Percentiles rank a stretch among this genome's conserved stretches.
These are phyloP conservation scores for Wickerhamiella australiensis DNA, from an alignment of 805 yeast species.

Conservation along the genomic window DNA sequence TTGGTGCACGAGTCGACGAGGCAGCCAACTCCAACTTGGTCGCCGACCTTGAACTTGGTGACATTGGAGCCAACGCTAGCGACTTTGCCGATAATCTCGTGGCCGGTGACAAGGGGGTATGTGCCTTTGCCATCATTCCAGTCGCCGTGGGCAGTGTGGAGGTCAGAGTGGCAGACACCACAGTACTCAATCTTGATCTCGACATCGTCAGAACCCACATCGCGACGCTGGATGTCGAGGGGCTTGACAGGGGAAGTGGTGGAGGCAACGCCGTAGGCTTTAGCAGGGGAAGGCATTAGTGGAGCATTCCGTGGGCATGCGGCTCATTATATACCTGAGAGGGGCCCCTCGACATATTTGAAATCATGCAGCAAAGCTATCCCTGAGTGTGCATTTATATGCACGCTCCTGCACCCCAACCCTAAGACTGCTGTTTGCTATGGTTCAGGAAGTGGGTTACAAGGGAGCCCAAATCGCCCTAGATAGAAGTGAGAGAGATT, in stretches of 20 bases:
- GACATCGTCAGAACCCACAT: constrained; percentile 25
- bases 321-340: too few species aligned
- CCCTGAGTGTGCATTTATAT: too few species aligned
- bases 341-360: too few species aligned
- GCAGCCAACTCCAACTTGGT: constrained; percentile 75
- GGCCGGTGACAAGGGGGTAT: constrained; percentile 38
- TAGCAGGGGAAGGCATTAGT: constrained; percentile 8
- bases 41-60: constrained; percentile 43
- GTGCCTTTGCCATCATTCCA: constrained; percentile 31
- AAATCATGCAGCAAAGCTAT: too few species aligned
- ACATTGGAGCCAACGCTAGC: constrained; percentile 47
- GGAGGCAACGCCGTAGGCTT: constrained; percentile 15
- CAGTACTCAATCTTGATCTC: constrained; percentile 21
- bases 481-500: too few species aligned
- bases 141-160: constrained; percentile 39
- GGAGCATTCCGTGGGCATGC: too few species aligned
- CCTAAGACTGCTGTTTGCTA: too few species aligned
- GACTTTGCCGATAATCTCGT: constrained; percentile 32
- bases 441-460: too few species aligned
- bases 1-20: constrained; percentile 42
- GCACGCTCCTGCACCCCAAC: too few species aligned
- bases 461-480: too few species aligned
- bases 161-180: constrained; percentile 49
- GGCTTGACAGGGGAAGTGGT: constrained; percentile 9
- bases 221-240: constrained; percentile 17